Evolutionary conservation across 164 flowering plant genomes (phyloP).

Genomic region (Sedum album): DNA sequence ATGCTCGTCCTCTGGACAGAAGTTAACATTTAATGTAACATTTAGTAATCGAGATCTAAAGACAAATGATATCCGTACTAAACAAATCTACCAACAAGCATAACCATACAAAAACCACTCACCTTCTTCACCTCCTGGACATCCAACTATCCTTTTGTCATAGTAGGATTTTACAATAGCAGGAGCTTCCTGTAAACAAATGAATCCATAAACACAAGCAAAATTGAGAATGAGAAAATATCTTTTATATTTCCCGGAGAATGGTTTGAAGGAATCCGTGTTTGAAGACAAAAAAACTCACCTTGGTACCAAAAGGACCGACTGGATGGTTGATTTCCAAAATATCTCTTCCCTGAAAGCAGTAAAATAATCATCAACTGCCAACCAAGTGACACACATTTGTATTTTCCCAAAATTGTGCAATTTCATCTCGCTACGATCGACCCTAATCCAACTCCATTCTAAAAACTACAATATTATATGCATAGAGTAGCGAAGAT

Average conservation of each 20-base stretch:
- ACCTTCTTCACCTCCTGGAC: conserved; percentile 79
- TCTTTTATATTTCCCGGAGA: background rate
- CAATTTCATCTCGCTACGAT: too few relatives aligned
- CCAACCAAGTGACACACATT: too few relatives aligned
- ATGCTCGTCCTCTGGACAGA: conserved; percentile 54
- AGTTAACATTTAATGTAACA: background rate
- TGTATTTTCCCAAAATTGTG: conserved; percentile 2
- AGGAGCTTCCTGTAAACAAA: conserved; percentile 42
- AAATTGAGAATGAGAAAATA: background rate
- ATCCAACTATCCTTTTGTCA: conserved; percentile 65
- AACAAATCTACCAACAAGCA: background rate
- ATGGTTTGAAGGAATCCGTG: background rate
- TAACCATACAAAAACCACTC: conserved; percentile 11
- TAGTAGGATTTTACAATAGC: conserved; percentile 49
- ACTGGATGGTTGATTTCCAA: conserved; percentile 49
- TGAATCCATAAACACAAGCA: background rate
- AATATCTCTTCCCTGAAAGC: conserved; percentile 47
- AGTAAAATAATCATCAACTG: conserved; percentile 1
- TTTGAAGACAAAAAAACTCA: conserved; percentile 16
- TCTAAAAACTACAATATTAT: background rate
- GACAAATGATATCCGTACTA: background rate
- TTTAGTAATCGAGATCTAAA: background rate
- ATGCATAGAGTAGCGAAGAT: background rate
- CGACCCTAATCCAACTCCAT: too few relatives aligned
- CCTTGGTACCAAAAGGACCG: conserved; percentile 95